phyloP scores from a whole-genome alignment of 208 protist species.

The Tetramitus jugosus region DNA sequence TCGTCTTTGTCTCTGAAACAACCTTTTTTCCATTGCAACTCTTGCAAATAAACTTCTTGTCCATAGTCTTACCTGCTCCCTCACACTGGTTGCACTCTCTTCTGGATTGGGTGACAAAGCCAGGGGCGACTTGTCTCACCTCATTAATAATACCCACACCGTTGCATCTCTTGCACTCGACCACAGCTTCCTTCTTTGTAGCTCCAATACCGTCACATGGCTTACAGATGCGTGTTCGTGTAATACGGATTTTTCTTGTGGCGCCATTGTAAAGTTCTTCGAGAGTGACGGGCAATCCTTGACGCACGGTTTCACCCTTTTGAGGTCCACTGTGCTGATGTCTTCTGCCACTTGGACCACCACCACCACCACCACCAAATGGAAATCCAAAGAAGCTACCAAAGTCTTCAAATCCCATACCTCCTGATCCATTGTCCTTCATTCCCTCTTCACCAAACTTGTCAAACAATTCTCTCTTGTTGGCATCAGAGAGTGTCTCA shows the following conservation, averaged over 20 bases:
- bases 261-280: slow-evolving; percentile 96
- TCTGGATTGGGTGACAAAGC: slow-evolving; percentile 93
- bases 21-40: slow-evolving; percentile 87
- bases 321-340: slow-evolving; percentile 65
- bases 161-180: slow-evolving; percentile 77
- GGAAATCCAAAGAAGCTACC: no score
- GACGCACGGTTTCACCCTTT: slow-evolving; percentile 90
- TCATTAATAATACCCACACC: slow-evolving; percentile 81
- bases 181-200: slow-evolving; percentile 53
- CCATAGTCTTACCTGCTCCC: slow-evolving; percentile 76
- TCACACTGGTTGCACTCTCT: slow-evolving; percentile 78
- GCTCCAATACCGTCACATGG: slow-evolving; percentile 67
- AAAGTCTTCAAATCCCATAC: no score
- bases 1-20: slow-evolving; percentile 78
- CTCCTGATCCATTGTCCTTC: no score
- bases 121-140: slow-evolving; percentile 85
- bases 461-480: no score
- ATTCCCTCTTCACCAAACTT: no score
- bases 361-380: no score
- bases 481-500: no score
- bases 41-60: slow-evolving; percentile 83
- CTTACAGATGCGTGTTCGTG: slow-evolving; percentile 59
- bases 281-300: slow-evolving; percentile 79
- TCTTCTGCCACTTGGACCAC: slow-evolving; percentile 47
- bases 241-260: slow-evolving; percentile 87